These are phyloP conservation scores for Nannochloropsis gaditana DNA, from an alignment of 108 stramenopile species.

Conservation along the genomic window DNA sequence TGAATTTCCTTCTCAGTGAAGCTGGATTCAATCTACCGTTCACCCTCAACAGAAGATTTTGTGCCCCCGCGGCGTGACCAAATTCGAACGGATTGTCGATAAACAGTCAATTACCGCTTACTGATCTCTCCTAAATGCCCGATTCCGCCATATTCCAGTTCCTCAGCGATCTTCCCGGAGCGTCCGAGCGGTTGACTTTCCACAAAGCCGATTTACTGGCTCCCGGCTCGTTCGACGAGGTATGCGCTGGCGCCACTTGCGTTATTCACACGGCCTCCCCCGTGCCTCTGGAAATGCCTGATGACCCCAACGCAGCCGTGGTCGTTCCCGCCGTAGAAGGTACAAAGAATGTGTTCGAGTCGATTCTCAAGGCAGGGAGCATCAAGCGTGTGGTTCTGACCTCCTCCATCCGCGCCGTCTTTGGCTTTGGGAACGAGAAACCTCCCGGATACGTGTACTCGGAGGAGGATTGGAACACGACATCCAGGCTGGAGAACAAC, in stretches of 20 bases:
- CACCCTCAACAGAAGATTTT: no score
- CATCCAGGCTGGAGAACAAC: conserved; percentile 31
- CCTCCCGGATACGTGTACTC: conserved; percentile 29
- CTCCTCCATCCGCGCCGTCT: conserved; percentile 33
- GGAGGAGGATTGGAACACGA: conserved; percentile 31
- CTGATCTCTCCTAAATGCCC: no score
- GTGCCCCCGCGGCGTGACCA: no score
- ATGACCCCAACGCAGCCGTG: neutral
- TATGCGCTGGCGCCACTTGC: neutral
- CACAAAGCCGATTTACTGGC: neutral
- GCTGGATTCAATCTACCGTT: no score
- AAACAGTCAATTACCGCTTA: no score
- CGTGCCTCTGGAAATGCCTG: neutral
- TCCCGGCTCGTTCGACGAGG: conserved; percentile 18
- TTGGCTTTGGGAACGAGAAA: conserved; percentile 28
- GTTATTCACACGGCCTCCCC: conserved; percentile 24
- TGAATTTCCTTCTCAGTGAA: no score
- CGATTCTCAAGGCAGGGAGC: neutral
- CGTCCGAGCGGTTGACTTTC: conserved; percentile 12
- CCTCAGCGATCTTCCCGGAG: neutral
- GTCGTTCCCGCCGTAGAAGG: conserved; percentile 23
- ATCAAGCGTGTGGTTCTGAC: conserved; percentile 33
- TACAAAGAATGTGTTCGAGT: conserved; percentile 18
- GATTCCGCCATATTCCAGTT: neutral
- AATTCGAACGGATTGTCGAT: no score